Percentiles rank a stretch among this genome's conserved stretches.
Evolutionary conservation across 2,329 filamentous ascomycete species (phyloP).

Genomic region (Chaetomium olivaceum): DNA sequence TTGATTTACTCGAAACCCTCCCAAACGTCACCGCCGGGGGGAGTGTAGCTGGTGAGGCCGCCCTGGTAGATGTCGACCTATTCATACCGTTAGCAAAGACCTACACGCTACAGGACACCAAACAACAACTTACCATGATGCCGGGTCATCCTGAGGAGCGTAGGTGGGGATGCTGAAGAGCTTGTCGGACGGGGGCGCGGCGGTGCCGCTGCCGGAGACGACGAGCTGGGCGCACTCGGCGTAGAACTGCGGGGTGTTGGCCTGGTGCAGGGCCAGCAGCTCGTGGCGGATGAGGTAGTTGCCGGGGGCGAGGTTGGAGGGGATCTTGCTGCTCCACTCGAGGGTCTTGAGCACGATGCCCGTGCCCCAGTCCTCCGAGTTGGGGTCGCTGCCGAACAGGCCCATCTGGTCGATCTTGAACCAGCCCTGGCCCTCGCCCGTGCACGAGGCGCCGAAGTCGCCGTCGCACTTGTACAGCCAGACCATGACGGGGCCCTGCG

Average conservation of each 20-base stretch:
- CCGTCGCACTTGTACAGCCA: slow-evolving; percentile 56
- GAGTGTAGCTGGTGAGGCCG: slow-evolving; percentile 7
- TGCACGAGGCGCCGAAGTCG: slow-evolving; percentile 48
- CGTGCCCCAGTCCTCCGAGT: slow-evolving; percentile 17
- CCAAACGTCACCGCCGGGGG: slow-evolving; percentile 12
- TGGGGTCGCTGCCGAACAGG: slow-evolving; percentile 31
- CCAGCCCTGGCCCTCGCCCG: slow-evolving; percentile 55
- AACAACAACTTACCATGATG: slow-evolving; percentile 43
- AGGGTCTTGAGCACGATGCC: slow-evolving; percentile 29
- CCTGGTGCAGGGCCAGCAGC: slow-evolving; percentile 57
- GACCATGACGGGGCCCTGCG: slow-evolving; percentile 60
- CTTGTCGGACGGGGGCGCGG: slow-evolving; percentile 43
- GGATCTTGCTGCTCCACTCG: slow-evolving; percentile 54
- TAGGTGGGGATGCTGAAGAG: slow-evolving; percentile 50
- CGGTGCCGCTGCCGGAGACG: slow-evolving; percentile 51
- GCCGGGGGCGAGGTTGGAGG: slow-evolving; percentile 49
- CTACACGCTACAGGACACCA: not conserved
- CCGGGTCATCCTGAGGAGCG: slow-evolving; percentile 48
- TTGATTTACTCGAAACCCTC: slow-evolving; percentile 9
- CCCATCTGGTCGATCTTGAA: slow-evolving; percentile 61
- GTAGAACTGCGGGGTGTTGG: slow-evolving; percentile 53
- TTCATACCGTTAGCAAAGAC: not conserved
- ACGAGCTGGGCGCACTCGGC: slow-evolving; percentile 57
- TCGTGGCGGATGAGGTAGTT: slow-evolving; percentile 60
- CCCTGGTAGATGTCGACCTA: slow-evolving; percentile 19